Percentiles rank a stretch among this genome's conserved stretches.
Conservation (phyloP, 73 alveolate genomes). For the Paramecium pentaurelia region DNA sequence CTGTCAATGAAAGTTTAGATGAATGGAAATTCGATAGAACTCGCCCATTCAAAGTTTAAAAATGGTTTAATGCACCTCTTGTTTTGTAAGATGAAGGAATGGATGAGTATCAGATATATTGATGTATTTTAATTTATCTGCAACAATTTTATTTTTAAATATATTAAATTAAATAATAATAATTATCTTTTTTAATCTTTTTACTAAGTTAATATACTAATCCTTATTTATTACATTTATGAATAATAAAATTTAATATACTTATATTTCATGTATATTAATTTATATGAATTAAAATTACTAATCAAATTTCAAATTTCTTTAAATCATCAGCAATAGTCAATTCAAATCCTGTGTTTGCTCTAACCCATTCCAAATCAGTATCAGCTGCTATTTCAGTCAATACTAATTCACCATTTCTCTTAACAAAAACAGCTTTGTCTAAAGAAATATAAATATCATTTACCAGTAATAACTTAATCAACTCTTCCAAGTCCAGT, state of each 20-base stretch:
- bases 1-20: neutral
- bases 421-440: conserved; percentile 70
- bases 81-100: neutral
- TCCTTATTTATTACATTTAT: too few relatives aligned
- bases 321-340: conserved; percentile 66
- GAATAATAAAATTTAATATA: too few relatives aligned
- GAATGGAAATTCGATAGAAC: neutral
- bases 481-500: conserved; percentile 78
- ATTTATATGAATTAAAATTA: too few relatives aligned
- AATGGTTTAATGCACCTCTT: neutral
- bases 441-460: neutral
- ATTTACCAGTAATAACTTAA: conserved; percentile 72
- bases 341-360: conserved; percentile 68
- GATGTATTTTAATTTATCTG: neutral
- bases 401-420: conserved; percentile 63
- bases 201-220: too few relatives aligned
- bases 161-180: too few relatives aligned
- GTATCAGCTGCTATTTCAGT: conserved; percentile 75
- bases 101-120: neutral
- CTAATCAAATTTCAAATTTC: neutral
- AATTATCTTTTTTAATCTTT: too few relatives aligned
- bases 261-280: too few relatives aligned
- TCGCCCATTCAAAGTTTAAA: neutral
- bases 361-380: conserved; percentile 70
- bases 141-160: neutral